Conservation (phyloP, 805 yeast species). For the Zygosaccharomyces siamensis region DNA sequence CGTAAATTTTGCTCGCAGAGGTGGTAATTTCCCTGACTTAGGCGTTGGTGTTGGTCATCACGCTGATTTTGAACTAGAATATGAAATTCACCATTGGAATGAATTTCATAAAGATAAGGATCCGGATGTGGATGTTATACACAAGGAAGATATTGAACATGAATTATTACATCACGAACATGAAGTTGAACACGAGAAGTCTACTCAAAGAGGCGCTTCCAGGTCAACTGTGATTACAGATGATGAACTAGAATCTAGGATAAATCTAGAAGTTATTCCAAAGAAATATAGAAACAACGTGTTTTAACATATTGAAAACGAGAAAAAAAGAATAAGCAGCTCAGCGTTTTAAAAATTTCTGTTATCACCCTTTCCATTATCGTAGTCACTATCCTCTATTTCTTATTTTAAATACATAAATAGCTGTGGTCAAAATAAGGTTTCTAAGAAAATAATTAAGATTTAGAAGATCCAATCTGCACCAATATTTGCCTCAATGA, state of each 20-base stretch:
- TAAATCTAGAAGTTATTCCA: constrained; percentile 38
- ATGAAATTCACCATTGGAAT: constrained; percentile 93
- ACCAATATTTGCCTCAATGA: constrained; percentile 15
- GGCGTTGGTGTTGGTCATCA: constrained; percentile 94
- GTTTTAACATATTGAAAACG: background rate
- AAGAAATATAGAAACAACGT: constrained; percentile 33
- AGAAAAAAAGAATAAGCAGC: background rate
- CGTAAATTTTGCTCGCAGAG: constrained; percentile 51
- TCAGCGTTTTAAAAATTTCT: background rate
- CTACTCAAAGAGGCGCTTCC: constrained; percentile 34
- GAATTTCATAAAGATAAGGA: constrained; percentile 70
- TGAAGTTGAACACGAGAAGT: constrained; percentile 61
- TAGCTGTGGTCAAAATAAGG: background rate
- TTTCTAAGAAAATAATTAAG: background rate
- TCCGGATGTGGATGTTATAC: constrained; percentile 76
- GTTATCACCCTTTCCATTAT: background rate
- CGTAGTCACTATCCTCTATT: background rate
- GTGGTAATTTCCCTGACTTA: constrained; percentile 81
- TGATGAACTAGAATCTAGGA: constrained; percentile 39
- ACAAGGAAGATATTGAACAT: constrained; percentile 84
- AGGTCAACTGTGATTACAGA: constrained; percentile 37
- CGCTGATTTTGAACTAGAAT: constrained; percentile 87
- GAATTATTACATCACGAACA: constrained; percentile 82
- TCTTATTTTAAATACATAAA: background rate
- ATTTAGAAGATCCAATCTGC: constrained; percentile 5